Evolutionary conservation across 2,329 filamentous ascomycete species (phyloP).

Genomic region (Botrytis byssoidea): DNA sequence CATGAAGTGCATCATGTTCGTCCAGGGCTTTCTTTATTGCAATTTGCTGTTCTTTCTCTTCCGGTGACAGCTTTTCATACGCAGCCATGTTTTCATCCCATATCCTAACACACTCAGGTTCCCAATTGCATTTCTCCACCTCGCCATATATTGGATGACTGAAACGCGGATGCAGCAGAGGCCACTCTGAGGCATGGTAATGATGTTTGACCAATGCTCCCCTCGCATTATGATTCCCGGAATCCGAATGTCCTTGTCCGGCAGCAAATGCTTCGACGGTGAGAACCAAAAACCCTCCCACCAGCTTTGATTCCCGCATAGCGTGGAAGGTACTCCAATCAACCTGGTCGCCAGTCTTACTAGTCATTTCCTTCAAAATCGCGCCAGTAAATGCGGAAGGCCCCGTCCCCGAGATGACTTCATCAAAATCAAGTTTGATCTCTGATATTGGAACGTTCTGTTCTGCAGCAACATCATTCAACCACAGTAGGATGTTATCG

Average conservation of each 20-base stretch:
- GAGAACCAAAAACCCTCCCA: conserved; percentile 63
- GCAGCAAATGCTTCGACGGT: conserved; percentile 72
- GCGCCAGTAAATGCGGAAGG: conserved; percentile 68
- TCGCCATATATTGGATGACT: conserved; percentile 68
- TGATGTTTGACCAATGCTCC: conserved; percentile 70
- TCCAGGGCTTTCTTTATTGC: conserved; percentile 29
- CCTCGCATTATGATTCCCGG: conserved; percentile 65
- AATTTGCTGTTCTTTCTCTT: conserved; percentile 54
- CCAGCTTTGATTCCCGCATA: conserved; percentile 62
- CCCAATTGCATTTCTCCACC: conserved; percentile 71
- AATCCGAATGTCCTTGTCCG: conserved; percentile 71
- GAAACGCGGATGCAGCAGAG: conserved; percentile 62
- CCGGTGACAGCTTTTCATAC: conserved; percentile 57
- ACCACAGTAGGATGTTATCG: conserved; percentile 66
- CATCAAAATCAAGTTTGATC: conserved; percentile 67
- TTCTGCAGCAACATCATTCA: conserved; percentile 56
- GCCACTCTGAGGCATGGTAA: conserved; percentile 74
- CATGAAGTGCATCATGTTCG: conserved; percentile 24
- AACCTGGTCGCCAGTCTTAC: conserved; percentile 46
- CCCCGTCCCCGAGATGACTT: conserved; percentile 71
- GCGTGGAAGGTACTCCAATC: conserved; percentile 66
- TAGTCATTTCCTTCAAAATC: conserved; percentile 63
- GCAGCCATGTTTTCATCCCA: conserved; percentile 65
- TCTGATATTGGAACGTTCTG: conserved; percentile 59
- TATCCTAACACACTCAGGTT: conserved; percentile 58